Conservation (phyloP, 2,329 filamentous ascomycete genomes). For the Ceratocystis destructans region DNA sequence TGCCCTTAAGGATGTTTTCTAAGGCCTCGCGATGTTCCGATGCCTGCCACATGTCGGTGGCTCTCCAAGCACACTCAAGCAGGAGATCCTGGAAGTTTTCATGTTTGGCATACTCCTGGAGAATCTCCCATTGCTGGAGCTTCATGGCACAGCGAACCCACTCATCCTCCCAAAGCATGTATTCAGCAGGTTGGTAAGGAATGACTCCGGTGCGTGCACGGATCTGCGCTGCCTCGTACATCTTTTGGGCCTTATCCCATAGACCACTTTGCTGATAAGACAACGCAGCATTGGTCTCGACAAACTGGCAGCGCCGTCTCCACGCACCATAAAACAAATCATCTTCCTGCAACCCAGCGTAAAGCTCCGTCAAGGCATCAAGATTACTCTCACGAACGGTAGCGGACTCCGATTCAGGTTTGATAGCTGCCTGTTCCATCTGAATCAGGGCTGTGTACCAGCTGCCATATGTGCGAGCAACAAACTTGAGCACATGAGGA, state of each 20-base stretch:
- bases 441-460: constrained; percentile 94
- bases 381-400: constrained; percentile 84
- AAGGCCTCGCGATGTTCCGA: constrained; percentile 76
- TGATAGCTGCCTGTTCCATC: constrained; percentile 77
- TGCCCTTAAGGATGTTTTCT: constrained; percentile 86
- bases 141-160: constrained; percentile 98
- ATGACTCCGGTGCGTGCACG: constrained; percentile 94
- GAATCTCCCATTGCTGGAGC: constrained; percentile 95
- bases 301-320: constrained; percentile 86
- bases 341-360: constrained; percentile 80
- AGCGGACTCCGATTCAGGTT: constrained; percentile 69
- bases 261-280: constrained; percentile 98
- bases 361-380: constrained; percentile 88
- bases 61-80: constrained; percentile 88
- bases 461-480: constrained; percentile 83
- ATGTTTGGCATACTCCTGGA: constrained; percentile 95
- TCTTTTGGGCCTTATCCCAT: constrained; percentile 96
- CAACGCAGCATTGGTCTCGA: constrained; percentile 91
- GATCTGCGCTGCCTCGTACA: constrained; percentile 93
- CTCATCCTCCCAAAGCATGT: constrained; percentile 99
- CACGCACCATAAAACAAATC: constrained; percentile 97
- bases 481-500: constrained; percentile 89
- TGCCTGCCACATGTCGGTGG: constrained; percentile 87
- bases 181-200: constrained; percentile 90
- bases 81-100: constrained; percentile 97